Base-by-base conservation (phyloP, 257 asterid genomes). In the Oldenlandia corymbosa region DNA sequence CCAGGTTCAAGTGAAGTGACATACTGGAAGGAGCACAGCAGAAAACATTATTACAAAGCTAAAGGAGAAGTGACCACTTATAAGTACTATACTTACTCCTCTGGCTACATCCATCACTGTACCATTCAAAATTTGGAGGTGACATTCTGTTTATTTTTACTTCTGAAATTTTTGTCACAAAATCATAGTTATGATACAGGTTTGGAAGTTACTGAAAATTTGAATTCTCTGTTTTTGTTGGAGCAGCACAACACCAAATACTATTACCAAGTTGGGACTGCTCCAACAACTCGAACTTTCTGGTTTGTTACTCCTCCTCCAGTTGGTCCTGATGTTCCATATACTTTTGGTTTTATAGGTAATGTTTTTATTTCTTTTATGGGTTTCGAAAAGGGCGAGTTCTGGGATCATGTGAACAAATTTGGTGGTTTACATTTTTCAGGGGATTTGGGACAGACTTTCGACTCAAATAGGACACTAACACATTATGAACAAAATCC, bases 361-460 rank as follows among this genome's bases (percentile, higher is more conserved):
- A 88, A 1, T 0, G 17, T 1, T 58, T 55, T 36, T 71, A n/a
- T n/a, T n/a, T n/a, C n/a, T n/a, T n/a, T n/a, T n/a, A n/a, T n/a
- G n/a, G n/a, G n/a, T n/a, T n/a, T n/a, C n/a, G n/a, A n/a, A n/a
- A n/a, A n/a, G n/a, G n/a, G n/a, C n/a, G n/a, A n/a, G n/a, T n/a
- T n/a, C n/a, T n/a, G n/a, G n/a, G n/a, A n/a, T n/a, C n/a, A n/a
- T n/a, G n/a, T n/a, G n/a, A n/a, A n/a, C n/a, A n/a, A n/a, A n/a
- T n/a, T n/a, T n/a, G n/a, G n/a, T n/a, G n/a, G n/a, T n/a, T n/a
- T n/a, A n/a, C n/a, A n/a, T n/a, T n/a, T n/a, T 64, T 58, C 60
- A 86, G 98, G 98, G 67, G 98, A 91, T 78, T 83, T 91, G 63
- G 98, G 96, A 5, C 98, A 91, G 78, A 91, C 74, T 50, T 86